Base-by-base conservation (phyloP, 2,329 filamentous ascomycete genomes). In the Geosmithia morbida region DNA sequence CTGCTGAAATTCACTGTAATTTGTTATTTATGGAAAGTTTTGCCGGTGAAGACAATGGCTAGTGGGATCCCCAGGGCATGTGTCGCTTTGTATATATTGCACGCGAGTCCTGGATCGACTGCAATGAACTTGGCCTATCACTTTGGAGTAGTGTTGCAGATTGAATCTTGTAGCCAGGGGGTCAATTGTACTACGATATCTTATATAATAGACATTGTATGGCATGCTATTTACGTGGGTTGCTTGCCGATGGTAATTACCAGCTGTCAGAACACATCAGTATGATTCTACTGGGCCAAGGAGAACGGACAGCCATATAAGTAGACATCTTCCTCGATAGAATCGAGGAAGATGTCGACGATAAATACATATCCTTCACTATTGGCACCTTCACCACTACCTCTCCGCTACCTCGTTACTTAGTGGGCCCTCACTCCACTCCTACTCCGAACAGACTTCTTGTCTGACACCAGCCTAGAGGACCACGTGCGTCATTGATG, bases 381-480 rank as follows among this genome's bases (percentile, higher is more conserved):
- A n/a, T n/a, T n/a, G n/a, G n/a, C n/a, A n/a, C n/a, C n/a, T n/a
- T n/a, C n/a, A n/a, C n/a, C n/a, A n/a, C n/a, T n/a, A n/a, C n/a
- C n/a, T n/a, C n/a, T n/a, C n/a, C n/a, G n/a, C n/a, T n/a, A n/a
- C n/a, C n/a, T n/a, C n/a, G n/a, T n/a, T n/a, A n/a, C n/a, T n/a
- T n/a, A n/a, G n/a, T n/a, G n/a, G n/a, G n/a, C n/a, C n/a, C n/a
- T n/a, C n/a, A n/a, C n/a, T n/a, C n/a, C n/a, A n/a, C n/a, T n/a
- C n/a, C n/a, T n/a, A n/a, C n/a, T n/a, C n/a, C n/a, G n/a, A n/a
- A n/a, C n/a, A n/a, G n/a, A n/a, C n/a, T n/a, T n/a, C n/a, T n/a
- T n/a, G n/a, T n/a, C n/a, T n/a, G n/a, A n/a, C 55, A 7, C 56
- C 55, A 29, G 51, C 52, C 56, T 55, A 57, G 20, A 57, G 13